Base-by-base conservation (phyloP, 2,329 filamentous ascomycete genomes). In the Cladophialophora exuberans region DNA sequence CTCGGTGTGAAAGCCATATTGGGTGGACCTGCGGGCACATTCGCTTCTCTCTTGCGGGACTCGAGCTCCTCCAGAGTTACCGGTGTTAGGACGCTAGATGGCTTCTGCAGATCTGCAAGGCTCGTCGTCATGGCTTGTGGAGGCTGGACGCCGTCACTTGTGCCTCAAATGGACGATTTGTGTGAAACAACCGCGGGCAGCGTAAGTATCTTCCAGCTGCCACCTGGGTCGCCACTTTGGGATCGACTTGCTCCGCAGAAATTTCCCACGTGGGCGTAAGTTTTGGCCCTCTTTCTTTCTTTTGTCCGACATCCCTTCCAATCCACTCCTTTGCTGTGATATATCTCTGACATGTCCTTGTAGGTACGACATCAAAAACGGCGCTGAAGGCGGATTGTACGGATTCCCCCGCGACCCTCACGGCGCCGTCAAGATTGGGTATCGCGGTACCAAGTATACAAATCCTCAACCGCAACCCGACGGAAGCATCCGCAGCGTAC, bases 61-160 rank as follows among this genome's bases (percentile, higher is more conserved):
- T n/a, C n/a, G n/a, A 53, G 57, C 0, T 55, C 41, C 1, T 62
- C 59, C 10, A 70, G 72, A 44, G 69, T 77, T 2, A 43, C 26
- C 2, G 61, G 61, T 5, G 52, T 60, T 26, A 33, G 45, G 11
- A 58, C 56, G 10, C 35, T 11, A 17, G 53, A 57, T 31, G 50
- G 56, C 10, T 41, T 54, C 18, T 17, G 15, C 1, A 52, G 57
- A 28, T 22, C 13, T 11, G 47, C 46, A 3, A 18, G 20, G 10
- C 33, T 30, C 15, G 31, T 47, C 35, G 78, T 97, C 54, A 79
- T 95, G 2, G 91, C 93, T 0, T 85, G 91, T 0, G 93, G 93
- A 13, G 91, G 93, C 3, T 97, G 92, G 92, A 90, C 89, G 1
- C 83, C 86, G 1, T 79, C 82, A 1, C 78, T 96, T n/a, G 74